These are phyloP conservation scores for Salix brachista DNA, from an alignment of 345 rosid species.

Conservation along the genomic window DNA sequence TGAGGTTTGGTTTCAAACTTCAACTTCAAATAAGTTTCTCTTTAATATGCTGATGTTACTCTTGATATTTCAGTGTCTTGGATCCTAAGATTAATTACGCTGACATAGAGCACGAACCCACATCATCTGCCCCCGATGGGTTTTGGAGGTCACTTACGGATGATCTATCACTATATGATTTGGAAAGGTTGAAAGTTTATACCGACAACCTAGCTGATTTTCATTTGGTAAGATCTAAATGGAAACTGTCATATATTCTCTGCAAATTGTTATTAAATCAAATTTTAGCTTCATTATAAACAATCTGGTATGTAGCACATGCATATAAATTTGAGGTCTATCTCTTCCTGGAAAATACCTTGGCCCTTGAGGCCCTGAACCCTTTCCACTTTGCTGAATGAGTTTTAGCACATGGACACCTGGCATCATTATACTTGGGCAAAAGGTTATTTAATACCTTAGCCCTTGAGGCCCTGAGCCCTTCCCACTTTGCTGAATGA, in stretches of 20 bases:
- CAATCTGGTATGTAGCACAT: not conserved
- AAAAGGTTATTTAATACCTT: not conserved
- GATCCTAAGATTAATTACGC: constrained; percentile 75
- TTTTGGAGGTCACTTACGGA: constrained; percentile 44
- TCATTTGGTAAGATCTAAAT: constrained; percentile 49
- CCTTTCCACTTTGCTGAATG: not conserved
- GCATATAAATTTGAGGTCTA: not conserved
- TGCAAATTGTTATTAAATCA: not conserved
- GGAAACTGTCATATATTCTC: not conserved
- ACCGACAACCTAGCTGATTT: constrained; percentile 62
- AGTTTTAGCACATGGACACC: not conserved
- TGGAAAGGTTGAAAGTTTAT: constrained; percentile 67
- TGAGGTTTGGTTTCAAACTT: constrained; percentile 57
- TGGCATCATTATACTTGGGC: not conserved
- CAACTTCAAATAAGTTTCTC: constrained; percentile 3
- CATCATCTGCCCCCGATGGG: constrained; percentile 39
- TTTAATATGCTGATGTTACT: constrained; percentile 19
- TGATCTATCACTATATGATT: constrained; percentile 54
- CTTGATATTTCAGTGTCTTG: constrained; percentile 54
- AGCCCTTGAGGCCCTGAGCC: too few species aligned
- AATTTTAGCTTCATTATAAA: not conserved
- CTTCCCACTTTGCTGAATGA: not conserved
- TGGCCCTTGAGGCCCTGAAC: not conserved
- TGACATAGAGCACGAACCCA: constrained; percentile 27
- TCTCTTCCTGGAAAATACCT: not conserved